Evolutionary conservation across 1,139 yeast species (phyloP), one percentile per base, ranked within the genome.

Genomic region (Suhomyces terraborum): DNA sequence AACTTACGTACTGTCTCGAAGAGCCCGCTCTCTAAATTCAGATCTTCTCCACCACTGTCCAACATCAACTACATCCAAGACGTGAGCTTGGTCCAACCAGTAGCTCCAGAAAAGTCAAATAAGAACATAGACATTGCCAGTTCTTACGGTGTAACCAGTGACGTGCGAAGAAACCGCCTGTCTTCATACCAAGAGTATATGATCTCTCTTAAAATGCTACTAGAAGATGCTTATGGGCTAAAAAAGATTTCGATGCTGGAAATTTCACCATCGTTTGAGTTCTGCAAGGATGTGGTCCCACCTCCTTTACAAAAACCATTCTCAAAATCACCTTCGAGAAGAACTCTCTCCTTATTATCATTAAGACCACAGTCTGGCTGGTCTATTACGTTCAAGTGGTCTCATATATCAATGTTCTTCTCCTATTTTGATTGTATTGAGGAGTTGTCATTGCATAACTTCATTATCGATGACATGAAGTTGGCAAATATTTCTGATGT

Each of bases 241-340:
- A 58, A 62, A 40, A 44, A 40, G 3, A 31, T 69, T 2, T 45
- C 46, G 5, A 49, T 80, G 13, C 60, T 62, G 14, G 75, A 78
- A 41, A 69, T 80, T 1, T 72, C 80, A 4, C 81, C 82, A 2
- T 71, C 68, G 19, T 80, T 80, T 52, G 67, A 62, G 31, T 76
- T 80, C 40, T 75, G 77, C 3, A 52, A 55, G 8, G 59, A 54
- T 32, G 42, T 46, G 26, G 42, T 34, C 3, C 37, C 40, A 1
- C 9, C 31, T 4, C 38, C 36, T 18, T 8, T 19, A 6, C 35
- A 17, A 8, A 18, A 22, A 17, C 5, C 17, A 7, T 22, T 37
- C 13, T 40, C 41, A 52, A 54, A 52, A 40, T 48, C 48, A 24
- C 43, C 49, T 27, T 58, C 58, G 4, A 51, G 50, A 8, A 53